phyloP scores from a whole-genome alignment of 2,329 filamentous ascomycete genomes.

The Diaporthe nobilis region DNA sequence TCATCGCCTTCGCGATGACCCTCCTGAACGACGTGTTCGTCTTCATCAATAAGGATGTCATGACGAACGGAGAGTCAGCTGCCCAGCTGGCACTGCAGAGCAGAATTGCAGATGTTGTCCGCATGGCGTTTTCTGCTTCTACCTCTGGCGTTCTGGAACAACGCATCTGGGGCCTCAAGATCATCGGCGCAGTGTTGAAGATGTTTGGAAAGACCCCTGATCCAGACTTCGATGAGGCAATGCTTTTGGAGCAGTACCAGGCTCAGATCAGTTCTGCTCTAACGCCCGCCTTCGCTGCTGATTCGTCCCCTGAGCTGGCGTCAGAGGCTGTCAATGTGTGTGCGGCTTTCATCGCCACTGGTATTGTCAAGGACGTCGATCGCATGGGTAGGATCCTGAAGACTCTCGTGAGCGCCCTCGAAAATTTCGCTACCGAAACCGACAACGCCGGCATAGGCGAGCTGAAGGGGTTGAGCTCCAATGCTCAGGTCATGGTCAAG shows the following conservation, averaged over 20 bases:
- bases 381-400: slow-evolving; percentile 99
- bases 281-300: slow-evolving; percentile 94
- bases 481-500: slow-evolving; percentile 98
- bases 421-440: slow-evolving; percentile 88
- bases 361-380: slow-evolving; percentile 96
- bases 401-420: slow-evolving; percentile 88
- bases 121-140: slow-evolving; percentile 97
- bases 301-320: slow-evolving; percentile 95
- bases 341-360: slow-evolving; percentile 96
- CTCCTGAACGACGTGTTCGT: slow-evolving; percentile 87
- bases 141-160: slow-evolving; percentile 93
- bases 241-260: slow-evolving; percentile 97
- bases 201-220: slow-evolving; percentile 97
- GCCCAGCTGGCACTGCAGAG: slow-evolving; percentile 85
- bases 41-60: slow-evolving; percentile 83
- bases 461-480: slow-evolving; percentile 91
- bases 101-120: slow-evolving; percentile 90
- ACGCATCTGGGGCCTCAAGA: slow-evolving; percentile 90
- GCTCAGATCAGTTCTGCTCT: slow-evolving; percentile 97
- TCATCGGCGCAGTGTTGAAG: slow-evolving; percentile 93
- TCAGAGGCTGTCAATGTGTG: slow-evolving; percentile 98
- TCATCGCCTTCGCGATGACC: slow-evolving; percentile 92
- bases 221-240: slow-evolving; percentile 97
- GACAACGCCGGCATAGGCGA: slow-evolving; percentile 93
- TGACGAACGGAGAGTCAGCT: slow-evolving; percentile 82